phyloP scores from a whole-genome alignment of 306 rosid genomes.

The Cicer chorassanicum region DNA sequence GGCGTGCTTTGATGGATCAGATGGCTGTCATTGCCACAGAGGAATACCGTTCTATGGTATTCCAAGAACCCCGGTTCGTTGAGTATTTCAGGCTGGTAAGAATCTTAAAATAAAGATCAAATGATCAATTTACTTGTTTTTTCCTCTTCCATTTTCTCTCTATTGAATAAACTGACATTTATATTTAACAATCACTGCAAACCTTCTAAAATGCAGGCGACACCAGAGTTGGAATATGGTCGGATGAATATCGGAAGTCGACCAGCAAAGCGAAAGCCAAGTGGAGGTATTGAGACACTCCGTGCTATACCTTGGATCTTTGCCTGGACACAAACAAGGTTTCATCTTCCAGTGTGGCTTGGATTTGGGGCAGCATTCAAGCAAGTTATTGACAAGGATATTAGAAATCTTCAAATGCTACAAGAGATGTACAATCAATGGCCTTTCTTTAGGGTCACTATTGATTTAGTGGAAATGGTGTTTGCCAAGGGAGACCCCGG shows the following conservation, averaged over 20 bases:
- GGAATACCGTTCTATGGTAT: slow-evolving; percentile 86
- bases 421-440: slow-evolving; percentile 85
- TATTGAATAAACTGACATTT: not conserved
- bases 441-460: slow-evolving; percentile 96
- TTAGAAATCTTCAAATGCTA: slow-evolving; percentile 68
- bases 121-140: no score
- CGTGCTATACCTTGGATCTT: slow-evolving; percentile 98
- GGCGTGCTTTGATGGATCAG: slow-evolving; percentile 86
- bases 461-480: slow-evolving; percentile 96
- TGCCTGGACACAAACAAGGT: slow-evolving; percentile 74
- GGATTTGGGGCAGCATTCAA: slow-evolving; percentile 88
- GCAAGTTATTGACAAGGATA: slow-evolving; percentile 63
- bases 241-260: slow-evolving; percentile 97
- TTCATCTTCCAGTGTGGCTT: slow-evolving; percentile 93
- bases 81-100: slow-evolving; percentile 94
- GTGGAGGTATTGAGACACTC: slow-evolving; percentile 90
- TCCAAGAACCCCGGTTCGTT: slow-evolving; percentile 84
- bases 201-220: slow-evolving; percentile 64
- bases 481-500: slow-evolving; percentile 96
- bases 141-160: not conserved
- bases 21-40: slow-evolving; percentile 90
- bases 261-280: slow-evolving; percentile 90
- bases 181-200: slow-evolving; percentile 11
- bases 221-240: slow-evolving; percentile 96
- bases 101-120: slow-evolving; percentile 1